Evolutionary conservation across 768 basidiomycete species (phyloP).

Genomic region (Hirschioporus abietinus): DNA sequence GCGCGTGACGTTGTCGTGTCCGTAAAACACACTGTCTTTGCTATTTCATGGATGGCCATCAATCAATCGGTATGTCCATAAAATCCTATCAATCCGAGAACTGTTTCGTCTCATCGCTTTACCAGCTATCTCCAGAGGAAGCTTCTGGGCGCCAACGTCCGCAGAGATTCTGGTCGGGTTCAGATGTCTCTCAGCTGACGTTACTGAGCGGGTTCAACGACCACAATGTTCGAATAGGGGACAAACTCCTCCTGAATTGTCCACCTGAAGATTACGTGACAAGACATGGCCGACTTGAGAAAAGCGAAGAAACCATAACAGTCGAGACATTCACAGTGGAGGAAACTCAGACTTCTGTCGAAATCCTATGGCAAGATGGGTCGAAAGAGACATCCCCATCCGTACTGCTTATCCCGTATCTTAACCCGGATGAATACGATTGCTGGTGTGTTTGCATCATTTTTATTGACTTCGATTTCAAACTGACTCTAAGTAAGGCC

Average conservation of each 20-base stretch:
- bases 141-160: slow-evolving; percentile 62
- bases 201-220: slow-evolving; percentile 57
- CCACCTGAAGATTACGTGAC: slow-evolving; percentile 45
- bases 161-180: slow-evolving; percentile 66
- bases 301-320: slow-evolving; percentile 39
- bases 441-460: slow-evolving; percentile 55
- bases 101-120: slow-evolving; percentile 5
- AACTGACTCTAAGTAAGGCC: slow-evolving; percentile 49
- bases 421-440: slow-evolving; percentile 89
- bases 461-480: not conserved
- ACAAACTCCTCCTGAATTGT: slow-evolving; percentile 60
- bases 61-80: slow-evolving; percentile 65
- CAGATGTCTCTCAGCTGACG: slow-evolving; percentile 57
- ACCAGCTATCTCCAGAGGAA: slow-evolving; percentile 53
- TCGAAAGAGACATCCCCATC: slow-evolving; percentile 54
- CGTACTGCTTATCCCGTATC: slow-evolving; percentile 69
- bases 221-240: slow-evolving; percentile 65
- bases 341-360: slow-evolving; percentile 64
- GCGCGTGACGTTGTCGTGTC: slow-evolving; percentile 60
- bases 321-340: slow-evolving; percentile 58
- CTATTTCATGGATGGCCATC: slow-evolving; percentile 81
- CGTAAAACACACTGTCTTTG: slow-evolving; percentile 72
- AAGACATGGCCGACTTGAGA: slow-evolving; percentile 50
- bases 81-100: not conserved
- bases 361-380: slow-evolving; percentile 88